A percentile compares a stretch with the other conserved stretches of the same genome.
phyloP scores from a whole-genome alignment of 2,329 filamentous ascomycete species.

The Harringtonia aguacate region DNA sequence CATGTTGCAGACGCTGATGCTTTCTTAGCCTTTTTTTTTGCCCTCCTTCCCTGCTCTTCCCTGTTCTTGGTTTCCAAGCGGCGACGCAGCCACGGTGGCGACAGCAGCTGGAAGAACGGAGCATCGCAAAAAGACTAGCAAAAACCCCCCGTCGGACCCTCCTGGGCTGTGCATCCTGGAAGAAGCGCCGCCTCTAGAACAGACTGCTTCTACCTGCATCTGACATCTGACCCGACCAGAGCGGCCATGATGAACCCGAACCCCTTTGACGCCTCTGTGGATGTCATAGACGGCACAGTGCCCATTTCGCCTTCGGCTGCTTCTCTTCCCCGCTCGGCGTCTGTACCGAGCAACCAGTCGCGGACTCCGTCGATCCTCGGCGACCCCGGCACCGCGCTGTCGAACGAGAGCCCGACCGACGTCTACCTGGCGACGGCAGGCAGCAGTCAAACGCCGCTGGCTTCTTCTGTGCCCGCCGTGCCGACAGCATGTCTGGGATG shows the following conservation, averaged over 20 bases:
- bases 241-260: conserved; percentile 1
- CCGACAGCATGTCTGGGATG: conserved; percentile 45
- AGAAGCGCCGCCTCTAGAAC: no score
- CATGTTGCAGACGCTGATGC: no score
- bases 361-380: conserved; percentile 1
- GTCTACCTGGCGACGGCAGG: neutral
- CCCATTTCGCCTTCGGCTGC: neutral
- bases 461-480: conserved; percentile 5
- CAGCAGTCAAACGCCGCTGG: neutral
- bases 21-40: no score
- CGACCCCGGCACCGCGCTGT: neutral
- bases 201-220: no score
- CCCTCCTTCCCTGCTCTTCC: no score
- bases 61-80: no score
- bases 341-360: neutral
- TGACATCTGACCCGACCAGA: no score
- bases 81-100: no score
- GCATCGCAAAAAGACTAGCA: no score
- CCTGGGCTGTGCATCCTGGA: no score
- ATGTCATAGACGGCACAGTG: neutral
- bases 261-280: neutral
- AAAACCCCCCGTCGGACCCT: no score
- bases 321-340: neutral
- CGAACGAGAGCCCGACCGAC: conserved; percentile 5
- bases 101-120: no score